Percentiles rank a stretch among this genome's conserved stretches.
Evolutionary conservation across 2,329 filamentous ascomycete genomes (phyloP).

Genomic region (Conoideocrella luteorostrata): DNA sequence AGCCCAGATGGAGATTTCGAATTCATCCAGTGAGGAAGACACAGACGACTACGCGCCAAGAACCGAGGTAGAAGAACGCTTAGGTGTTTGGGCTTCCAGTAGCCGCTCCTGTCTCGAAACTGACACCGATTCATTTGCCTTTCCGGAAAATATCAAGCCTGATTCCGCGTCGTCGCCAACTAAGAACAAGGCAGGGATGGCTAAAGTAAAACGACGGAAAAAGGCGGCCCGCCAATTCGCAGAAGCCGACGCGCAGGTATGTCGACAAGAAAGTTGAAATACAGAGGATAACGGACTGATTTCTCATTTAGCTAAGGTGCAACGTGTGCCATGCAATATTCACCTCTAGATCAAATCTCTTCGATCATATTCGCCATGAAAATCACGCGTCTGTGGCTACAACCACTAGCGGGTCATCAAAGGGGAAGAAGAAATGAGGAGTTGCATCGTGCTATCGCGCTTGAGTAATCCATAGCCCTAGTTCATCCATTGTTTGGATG

Average conservation of each 20-base stretch:
- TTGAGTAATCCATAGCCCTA: no score
- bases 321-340: constrained; percentile 39
- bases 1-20: not conserved
- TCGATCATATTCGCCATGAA: constrained; percentile 62
- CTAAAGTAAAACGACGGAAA: constrained; percentile 44
- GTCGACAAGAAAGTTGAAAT: no score
- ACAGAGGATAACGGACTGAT: no score
- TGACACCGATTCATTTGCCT: constrained; percentile 12
- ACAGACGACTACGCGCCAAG: constrained; percentile 43
- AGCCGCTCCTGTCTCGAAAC: not conserved
- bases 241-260: constrained; percentile 3
- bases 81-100: constrained; percentile 15
- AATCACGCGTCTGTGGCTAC: constrained; percentile 53
- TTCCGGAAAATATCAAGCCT: constrained; percentile 19
- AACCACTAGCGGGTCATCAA: constrained; percentile 25
- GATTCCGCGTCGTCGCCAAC: constrained; percentile 19
- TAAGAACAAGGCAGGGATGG: constrained; percentile 39
- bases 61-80: constrained; percentile 34
- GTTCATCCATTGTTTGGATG: no score
- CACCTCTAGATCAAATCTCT: constrained; percentile 62
- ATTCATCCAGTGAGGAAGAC: not conserved
- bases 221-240: constrained; percentile 30
- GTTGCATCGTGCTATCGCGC: no score
- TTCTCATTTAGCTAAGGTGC: constrained; percentile 31
- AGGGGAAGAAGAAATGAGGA: constrained; percentile 21